These are phyloP conservation scores for Hemerocallis citrina DNA, from an alignment of 106 monocot species.

Conservation along the genomic window DNA sequence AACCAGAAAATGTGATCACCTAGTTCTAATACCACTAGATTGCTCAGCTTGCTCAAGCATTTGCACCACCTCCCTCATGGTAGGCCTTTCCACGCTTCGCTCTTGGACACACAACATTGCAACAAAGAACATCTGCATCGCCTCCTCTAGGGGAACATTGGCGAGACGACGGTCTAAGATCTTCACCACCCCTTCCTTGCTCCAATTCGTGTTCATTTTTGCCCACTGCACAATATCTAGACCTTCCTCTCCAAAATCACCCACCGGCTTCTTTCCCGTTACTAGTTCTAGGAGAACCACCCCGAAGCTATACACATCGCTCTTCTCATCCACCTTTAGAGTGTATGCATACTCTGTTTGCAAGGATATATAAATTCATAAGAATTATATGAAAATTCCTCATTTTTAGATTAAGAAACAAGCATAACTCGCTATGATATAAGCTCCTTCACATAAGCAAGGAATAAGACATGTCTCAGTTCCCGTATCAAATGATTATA, in stretches of 20 bases:
- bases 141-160: conserved; percentile 52
- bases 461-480: no score
- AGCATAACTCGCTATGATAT: not conserved
- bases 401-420: not conserved
- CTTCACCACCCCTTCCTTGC: conserved; percentile 52
- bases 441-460: not conserved
- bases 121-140: conserved; percentile 74
- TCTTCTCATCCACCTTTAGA: conserved; percentile 83
- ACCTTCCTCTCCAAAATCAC: conserved; percentile 64
- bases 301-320: conserved; percentile 81
- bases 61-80: conserved; percentile 84
- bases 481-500: no score
- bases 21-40: not conserved
- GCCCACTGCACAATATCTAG: conserved; percentile 77
- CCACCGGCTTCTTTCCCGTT: conserved; percentile 61
- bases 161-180: conserved; percentile 46
- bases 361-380: not conserved
- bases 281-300: conserved; percentile 72
- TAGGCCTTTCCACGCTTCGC: conserved; percentile 69
- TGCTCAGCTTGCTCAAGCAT: conserved; percentile 37
- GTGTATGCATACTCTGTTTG: conserved; percentile 84
- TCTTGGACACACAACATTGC: conserved; percentile 83
- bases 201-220: conserved; percentile 41
- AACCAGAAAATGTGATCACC: not conserved
- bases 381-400: not conserved